phyloP scores from a whole-genome alignment of 2,329 filamentous ascomycete genomes.

The Ophiocordyceps sinensis region DNA sequence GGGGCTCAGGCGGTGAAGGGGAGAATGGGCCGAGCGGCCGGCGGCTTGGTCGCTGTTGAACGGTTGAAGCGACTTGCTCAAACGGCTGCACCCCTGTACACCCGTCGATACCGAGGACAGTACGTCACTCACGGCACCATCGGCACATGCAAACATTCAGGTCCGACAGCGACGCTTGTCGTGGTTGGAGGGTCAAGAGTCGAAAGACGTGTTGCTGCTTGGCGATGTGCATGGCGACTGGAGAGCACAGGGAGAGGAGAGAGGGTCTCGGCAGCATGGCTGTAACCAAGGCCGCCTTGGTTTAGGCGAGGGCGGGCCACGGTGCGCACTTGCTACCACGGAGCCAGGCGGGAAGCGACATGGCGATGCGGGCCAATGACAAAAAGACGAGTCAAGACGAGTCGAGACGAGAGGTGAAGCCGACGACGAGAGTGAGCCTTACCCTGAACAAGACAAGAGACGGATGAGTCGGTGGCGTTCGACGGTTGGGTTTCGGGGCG shows the following conservation, averaged over 20 bases:
- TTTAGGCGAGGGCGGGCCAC: conserved; percentile 2
- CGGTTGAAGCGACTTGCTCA: background rate
- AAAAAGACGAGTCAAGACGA: no score
- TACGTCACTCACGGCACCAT: background rate
- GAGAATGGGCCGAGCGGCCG: no score
- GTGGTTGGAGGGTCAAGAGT: background rate
- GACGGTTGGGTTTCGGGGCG: no score
- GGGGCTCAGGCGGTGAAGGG: no score
- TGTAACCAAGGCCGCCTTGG: background rate
- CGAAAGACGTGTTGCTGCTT: conserved; percentile 17
- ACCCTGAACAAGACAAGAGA: no score
- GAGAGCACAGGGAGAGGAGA: background rate
- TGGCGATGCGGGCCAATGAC: background rate
- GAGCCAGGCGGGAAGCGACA: conserved; percentile 1
- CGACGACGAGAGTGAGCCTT: background rate
- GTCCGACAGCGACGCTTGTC: background rate
- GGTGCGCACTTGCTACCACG: background rate
- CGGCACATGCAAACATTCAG: background rate
- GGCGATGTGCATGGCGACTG: conserved; percentile 15
- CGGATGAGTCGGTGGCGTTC: no score
- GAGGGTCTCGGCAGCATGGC: background rate
- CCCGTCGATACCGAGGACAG: background rate
- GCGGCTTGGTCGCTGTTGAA: background rate
- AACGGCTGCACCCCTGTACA: background rate
- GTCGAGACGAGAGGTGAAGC: background rate